Conservation (phyloP, 768 basidiomycete species). For the Crepidotus variabilis region DNA sequence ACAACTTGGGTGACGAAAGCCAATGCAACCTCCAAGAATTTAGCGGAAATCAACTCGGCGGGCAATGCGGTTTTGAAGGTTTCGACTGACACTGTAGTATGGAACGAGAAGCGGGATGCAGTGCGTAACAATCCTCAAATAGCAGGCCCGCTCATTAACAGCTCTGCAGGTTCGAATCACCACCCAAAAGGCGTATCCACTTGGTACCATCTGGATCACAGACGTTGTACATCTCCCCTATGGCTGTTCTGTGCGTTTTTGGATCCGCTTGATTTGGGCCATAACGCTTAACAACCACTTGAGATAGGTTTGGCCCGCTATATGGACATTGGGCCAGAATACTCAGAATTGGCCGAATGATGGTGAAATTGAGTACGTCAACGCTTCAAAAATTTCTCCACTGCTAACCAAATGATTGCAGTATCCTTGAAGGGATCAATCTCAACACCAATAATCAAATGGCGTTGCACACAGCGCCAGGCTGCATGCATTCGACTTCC, state of each 20-base stretch:
- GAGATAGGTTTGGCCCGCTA: conserved; percentile 40
- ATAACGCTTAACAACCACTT: background rate
- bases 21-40: conserved; percentile 28
- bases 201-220: conserved; percentile 39
- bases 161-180: conserved; percentile 38
- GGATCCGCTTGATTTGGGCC: background rate
- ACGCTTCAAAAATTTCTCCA: background rate
- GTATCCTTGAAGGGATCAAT: conserved; percentile 62
- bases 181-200: conserved; percentile 33
- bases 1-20: conserved; percentile 45
- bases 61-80: conserved; percentile 69
- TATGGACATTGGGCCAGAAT: conserved; percentile 32
- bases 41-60: conserved; percentile 53
- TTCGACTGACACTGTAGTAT: conserved; percentile 52
- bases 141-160: background rate
- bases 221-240: conserved; percentile 47
- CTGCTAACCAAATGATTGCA: conserved; percentile 1
- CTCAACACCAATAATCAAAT: conserved; percentile 46
- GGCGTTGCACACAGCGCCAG: conserved; percentile 46
- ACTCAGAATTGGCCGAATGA: conserved; percentile 39
- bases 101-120: conserved; percentile 48
- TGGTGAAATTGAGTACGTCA: conserved; percentile 39
- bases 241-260: conserved; percentile 48
- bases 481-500: conserved; percentile 29
- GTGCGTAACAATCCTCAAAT: conserved; percentile 28